Evolutionary conservation across 2,329 filamentous ascomycete genomes (phyloP), one percentile per base, ranked within the genome.

Genomic region (Conoideocrella luteorostrata): DNA sequence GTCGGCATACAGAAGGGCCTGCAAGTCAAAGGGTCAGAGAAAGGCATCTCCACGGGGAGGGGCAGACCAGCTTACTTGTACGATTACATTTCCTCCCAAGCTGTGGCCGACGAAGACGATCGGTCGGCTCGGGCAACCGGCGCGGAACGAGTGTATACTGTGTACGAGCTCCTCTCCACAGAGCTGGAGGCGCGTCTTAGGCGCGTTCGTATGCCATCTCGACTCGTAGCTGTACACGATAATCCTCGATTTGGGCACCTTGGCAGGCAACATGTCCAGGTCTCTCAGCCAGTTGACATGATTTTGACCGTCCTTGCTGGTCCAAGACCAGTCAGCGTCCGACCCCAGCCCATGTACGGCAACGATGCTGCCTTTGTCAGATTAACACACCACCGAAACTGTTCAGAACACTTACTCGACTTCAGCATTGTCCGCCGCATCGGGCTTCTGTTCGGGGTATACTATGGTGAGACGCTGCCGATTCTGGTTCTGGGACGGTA

Each of bases 241-340:
- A 29, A 29, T 29, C 26, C 26, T 29, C 26, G 26, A 29, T 13
- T 29, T 29, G 26, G 26, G 26, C 26, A 29, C 26, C 26, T 29
- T 20, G 2, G 39, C 17, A 1, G 51, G 47, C 12, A 54, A 41
- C 46, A 52, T 52, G 18, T 46, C 13, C 3, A 17, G 30, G 35
- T 54, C 52, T 17, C 40, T 20, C 5, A 52, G 47, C 52, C 50
- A 54, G 18, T 51, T 48, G 15, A 50, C 39, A 17, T n/a, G n/a
- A n/a, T n/a, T n/a, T n/a, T n/a, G n/a, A n/a, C n/a, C n/a, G n/a
- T n/a, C n/a, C n/a, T n/a, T 12, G 40, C 21, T 11, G 3, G 40
- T 46, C 52, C 49, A 54, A 6, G 52, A 50, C 50, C 47, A 52
- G 38, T 52, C 50, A 2, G 49, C 50, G 30, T 52, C 46, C 6